phyloP scores from a whole-genome alignment of 2,329 filamentous ascomycete species.

The Cladobotryum mycophilum region DNA sequence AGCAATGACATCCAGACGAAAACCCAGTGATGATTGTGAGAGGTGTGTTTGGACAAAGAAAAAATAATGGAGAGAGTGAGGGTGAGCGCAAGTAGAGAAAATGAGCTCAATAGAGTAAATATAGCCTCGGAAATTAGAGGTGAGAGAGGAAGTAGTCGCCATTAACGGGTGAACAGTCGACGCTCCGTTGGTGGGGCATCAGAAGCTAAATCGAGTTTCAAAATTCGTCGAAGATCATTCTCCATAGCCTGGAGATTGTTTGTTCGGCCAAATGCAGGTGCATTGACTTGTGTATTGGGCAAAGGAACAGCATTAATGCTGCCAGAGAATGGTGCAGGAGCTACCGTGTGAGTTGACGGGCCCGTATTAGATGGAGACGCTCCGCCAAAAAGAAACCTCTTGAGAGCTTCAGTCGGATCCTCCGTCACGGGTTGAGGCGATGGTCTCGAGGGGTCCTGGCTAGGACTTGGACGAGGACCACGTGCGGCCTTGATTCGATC shows the following conservation, averaged over 20 bases:
- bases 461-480: conserved; percentile 19
- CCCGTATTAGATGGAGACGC: conserved; percentile 18
- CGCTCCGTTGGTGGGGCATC: conserved; percentile 16
- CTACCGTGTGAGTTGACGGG: not conserved
- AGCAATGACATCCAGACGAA: not conserved
- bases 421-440: conserved; percentile 14
- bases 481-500: conserved; percentile 55
- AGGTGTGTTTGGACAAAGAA: not conserved
- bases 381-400: conserved; percentile 49
- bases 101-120: not conserved
- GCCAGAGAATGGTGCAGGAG: conserved; percentile 1
- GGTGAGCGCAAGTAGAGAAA: not conserved
- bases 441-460: conserved; percentile 12
- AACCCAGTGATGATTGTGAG: not conserved
- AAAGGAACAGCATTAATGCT: not conserved
- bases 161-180: conserved; percentile 18
- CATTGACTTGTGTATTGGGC: conserved; percentile 4
- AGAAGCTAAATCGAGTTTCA: conserved; percentile 37
- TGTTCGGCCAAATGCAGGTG: conserved; percentile 12
- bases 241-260: conserved; percentile 45
- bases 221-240: conserved; percentile 46
- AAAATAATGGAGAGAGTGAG: not conserved
- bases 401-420: conserved; percentile 44
- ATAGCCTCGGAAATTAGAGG: not conserved
- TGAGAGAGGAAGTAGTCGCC: not conserved